phyloP scores from a whole-genome alignment of 2,329 filamentous ascomycete genomes.

The Fusarium denticulatum region DNA sequence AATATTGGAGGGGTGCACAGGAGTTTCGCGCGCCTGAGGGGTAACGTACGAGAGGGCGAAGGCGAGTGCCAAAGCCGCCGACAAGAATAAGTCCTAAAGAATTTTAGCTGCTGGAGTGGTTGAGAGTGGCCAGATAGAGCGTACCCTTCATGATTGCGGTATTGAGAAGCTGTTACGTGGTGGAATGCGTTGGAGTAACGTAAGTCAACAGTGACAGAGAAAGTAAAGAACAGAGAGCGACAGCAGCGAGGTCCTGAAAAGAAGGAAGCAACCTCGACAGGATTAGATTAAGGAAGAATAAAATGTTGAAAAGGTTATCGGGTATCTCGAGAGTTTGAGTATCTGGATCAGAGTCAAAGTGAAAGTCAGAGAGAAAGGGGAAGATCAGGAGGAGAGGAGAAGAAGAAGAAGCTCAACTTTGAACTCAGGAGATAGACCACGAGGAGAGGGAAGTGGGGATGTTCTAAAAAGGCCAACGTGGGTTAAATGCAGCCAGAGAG shows the following conservation, averaged over 20 bases:
- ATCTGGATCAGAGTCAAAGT: constrained; percentile 24
- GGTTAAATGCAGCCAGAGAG: constrained; percentile 39
- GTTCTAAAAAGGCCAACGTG: constrained; percentile 44
- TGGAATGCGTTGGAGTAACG: constrained; percentile 31
- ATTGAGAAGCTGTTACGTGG: constrained; percentile 31
- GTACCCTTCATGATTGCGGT: constrained; percentile 52
- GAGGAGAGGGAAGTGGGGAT: constrained; percentile 34
- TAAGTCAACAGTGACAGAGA: constrained; percentile 31
- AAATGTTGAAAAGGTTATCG: constrained; percentile 9
- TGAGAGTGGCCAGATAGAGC: not conserved
- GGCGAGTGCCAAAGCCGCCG: constrained; percentile 97
- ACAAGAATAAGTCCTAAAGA: constrained; percentile 94
- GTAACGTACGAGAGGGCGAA: constrained; percentile 87
- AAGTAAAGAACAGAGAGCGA: constrained; percentile 36
- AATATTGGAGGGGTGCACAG: constrained; percentile 13
- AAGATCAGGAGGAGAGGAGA: constrained; percentile 10
- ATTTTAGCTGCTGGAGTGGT: constrained; percentile 30
- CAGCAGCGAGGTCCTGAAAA: constrained; percentile 36
- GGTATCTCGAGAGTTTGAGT: constrained; percentile 37
- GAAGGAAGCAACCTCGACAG: constrained; percentile 39
- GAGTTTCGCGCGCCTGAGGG: constrained; percentile 20
- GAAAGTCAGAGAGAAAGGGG: constrained; percentile 26
- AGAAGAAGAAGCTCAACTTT: constrained; percentile 28
- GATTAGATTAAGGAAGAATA: constrained; percentile 41
- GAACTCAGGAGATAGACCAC: constrained; percentile 38